Evolutionary conservation across 805 yeast species (phyloP), one percentile per base, ranked within the genome.

Genomic region (Torulaspora gathmanii): DNA sequence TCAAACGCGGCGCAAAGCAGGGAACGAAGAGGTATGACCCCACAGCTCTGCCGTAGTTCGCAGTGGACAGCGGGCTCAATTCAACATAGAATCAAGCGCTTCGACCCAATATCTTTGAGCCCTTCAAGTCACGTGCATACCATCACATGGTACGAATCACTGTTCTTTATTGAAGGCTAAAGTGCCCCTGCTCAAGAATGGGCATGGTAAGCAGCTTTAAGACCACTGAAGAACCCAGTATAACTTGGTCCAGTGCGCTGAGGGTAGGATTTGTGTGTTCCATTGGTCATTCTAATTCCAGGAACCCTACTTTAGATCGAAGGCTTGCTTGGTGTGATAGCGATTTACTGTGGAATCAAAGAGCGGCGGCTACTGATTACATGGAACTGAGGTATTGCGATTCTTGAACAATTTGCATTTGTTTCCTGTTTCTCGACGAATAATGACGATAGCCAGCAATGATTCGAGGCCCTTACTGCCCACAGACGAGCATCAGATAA

Each of bases 381-480:
- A 38, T 37, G 40, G 34, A 20, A 15, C 27, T 7, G 11, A 26
- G 20, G 4, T 25, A 31, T 13, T n/a, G 11, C 22, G 23, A 13
- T 19, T 29, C 13, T 30, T 16, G 42, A 27, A 20, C 36, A 39
- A 39, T 23, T 29, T 33, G 7, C 25, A 31, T 23, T 17, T 17
- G 31, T 23, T 29, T 25, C 12, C 29, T 11, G 13, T 30, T 4
- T 29, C 4, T 38, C 22, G 20, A n/a, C 28, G 20, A 38, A 15
- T 6, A 7, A 41, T 41, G 44, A 31, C 60, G 52, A 41, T 41
- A 41, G 35, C 39, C 22, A 38, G 45, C 19, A 35, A 34, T 11
- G 31, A 42, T 29, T 49, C 49, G 44, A 58, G 64, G 44, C 67
- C 67, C 4, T 37, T 62, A 26, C 44, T 63, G 26, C 67, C 67